Conservation (phyloP, 805 yeast species). For the Starmera quercuum region DNA sequence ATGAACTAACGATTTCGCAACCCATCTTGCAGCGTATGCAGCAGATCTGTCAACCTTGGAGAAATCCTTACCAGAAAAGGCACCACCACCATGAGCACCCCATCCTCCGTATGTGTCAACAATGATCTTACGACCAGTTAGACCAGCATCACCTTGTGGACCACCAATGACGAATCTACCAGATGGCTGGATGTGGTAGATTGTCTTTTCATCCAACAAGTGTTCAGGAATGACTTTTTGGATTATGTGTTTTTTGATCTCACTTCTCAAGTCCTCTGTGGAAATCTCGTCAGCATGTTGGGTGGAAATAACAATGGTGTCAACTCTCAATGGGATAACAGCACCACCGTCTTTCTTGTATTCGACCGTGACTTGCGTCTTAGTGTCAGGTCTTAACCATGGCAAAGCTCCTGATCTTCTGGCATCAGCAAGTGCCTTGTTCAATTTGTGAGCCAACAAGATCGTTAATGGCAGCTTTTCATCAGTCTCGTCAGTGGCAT, state of each 20-base stretch:
- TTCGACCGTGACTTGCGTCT: constrained; percentile 98
- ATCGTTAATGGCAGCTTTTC: constrained; percentile 95
- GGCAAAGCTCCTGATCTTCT: constrained; percentile 92
- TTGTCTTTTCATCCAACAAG: constrained; percentile 88
- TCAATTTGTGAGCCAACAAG: constrained; percentile 89
- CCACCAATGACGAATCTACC: constrained; percentile 99
- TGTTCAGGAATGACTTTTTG: constrained; percentile 89
- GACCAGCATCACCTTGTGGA: constrained; percentile 99
- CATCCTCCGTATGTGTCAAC: constrained; percentile 99
- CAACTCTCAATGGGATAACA: constrained; percentile 91
- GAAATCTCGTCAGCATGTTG: constrained; percentile 96
- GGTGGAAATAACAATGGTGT: constrained; percentile 94
- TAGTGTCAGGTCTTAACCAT: constrained; percentile 99
- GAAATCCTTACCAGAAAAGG: constrained; percentile 99
- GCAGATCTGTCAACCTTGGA: constrained; percentile 99
- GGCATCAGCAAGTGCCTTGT: constrained; percentile 93
- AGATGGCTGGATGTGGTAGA: constrained; percentile 98
- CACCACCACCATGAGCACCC: constrained; percentile 99
- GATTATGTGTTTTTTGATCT: constrained; percentile 72
- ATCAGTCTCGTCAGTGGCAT: constrained; percentile 98
- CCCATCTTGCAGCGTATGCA: constrained; percentile 99
- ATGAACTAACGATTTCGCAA: constrained; percentile 92
- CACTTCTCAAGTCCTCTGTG: constrained; percentile 83
- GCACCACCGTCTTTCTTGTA: constrained; percentile 93
- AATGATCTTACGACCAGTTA: constrained; percentile 98